Evolutionary conservation across 2,329 filamentous ascomycete genomes (phyloP).

Genomic region (Pseudogymnoascus sp.): DNA sequence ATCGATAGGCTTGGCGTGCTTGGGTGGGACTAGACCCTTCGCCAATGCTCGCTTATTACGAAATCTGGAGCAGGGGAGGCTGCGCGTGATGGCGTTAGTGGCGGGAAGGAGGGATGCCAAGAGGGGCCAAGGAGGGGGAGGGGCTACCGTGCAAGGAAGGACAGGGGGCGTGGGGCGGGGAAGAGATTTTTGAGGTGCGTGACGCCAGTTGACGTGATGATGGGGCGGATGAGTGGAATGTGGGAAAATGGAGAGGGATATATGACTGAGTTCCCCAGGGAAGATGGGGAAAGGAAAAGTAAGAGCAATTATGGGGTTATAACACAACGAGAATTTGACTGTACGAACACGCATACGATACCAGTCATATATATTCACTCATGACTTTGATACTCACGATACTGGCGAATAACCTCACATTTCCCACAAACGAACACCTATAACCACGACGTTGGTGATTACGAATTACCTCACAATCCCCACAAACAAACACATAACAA

Average conservation of each 20-base stretch:
- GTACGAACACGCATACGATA: background rate
- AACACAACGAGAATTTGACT: background rate
- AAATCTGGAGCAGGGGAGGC: background rate
- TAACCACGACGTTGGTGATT: background rate
- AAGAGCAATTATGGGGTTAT: slow-evolving; percentile 7
- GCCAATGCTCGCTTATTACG: background rate
- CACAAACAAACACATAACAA: background rate
- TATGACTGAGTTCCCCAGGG: background rate
- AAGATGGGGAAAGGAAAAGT: background rate
- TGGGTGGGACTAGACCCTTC: background rate
- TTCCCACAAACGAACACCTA: background rate
- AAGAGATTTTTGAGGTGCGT: slow-evolving; percentile 7
- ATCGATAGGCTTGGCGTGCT: background rate
- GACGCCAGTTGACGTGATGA: slow-evolving; percentile 6
- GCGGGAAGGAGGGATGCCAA: background rate
- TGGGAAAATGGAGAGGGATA: background rate
- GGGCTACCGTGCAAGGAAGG: background rate
- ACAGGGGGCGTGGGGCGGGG: slow-evolving; percentile 5
- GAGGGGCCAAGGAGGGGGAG: background rate
- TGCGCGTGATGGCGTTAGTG: slow-evolving; percentile 7
- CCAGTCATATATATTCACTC: background rate
- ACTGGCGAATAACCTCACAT: background rate
- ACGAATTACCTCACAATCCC: background rate
- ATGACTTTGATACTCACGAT: background rate
- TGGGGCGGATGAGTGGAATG: background rate